A percentile compares a stretch with the other conserved stretches of the same genome.
These are phyloP conservation scores for Backusella tarrabulga DNA, from an alignment of 192 early-diverging fungal species.

Conservation along the genomic window DNA sequence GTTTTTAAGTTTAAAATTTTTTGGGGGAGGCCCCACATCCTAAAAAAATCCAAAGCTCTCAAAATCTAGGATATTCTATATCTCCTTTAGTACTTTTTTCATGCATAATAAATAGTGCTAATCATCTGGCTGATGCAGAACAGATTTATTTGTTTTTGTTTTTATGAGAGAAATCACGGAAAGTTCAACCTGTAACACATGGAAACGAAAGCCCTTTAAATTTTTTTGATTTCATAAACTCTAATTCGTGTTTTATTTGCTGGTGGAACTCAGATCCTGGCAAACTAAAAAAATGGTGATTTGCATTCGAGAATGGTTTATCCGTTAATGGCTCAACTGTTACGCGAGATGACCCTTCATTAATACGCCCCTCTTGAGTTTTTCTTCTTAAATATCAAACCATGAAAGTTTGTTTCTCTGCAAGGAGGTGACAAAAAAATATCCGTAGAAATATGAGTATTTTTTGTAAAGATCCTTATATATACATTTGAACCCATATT, in stretches of 20 bases:
- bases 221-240: background rate
- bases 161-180: background rate
- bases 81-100: background rate
- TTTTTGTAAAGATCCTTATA: background rate
- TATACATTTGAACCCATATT: background rate
- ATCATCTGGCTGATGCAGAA: background rate
- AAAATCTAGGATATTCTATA: background rate
- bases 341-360: background rate
- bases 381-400: background rate
- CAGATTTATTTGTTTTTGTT: background rate
- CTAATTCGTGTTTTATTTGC: background rate
- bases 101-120: background rate
- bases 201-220: background rate
- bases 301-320: background rate
- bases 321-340: background rate
- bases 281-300: background rate
- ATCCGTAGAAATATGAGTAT: background rate
- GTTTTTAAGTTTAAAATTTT: too few species aligned
- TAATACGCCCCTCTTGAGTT: background rate
- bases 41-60: background rate
- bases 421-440: background rate
- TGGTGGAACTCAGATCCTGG: background rate
- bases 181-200: background rate
- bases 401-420: background rate
- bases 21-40: background rate